These are phyloP conservation scores for Salvia rosmarinus DNA, from an alignment of 257 asterid species.

Conservation along the genomic window DNA sequence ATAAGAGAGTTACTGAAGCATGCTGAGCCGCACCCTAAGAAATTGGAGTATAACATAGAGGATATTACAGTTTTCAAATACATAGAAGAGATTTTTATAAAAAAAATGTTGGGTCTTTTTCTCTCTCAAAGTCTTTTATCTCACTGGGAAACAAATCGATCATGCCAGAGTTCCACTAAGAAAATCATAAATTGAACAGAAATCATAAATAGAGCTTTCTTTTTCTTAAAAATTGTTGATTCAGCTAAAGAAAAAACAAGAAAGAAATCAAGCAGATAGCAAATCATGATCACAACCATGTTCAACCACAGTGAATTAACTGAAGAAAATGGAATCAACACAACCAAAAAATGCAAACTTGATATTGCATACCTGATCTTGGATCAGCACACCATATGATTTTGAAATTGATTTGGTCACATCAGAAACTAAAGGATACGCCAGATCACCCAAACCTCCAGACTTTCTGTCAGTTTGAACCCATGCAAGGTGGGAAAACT, in stretches of 20 bases:
- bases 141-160: neutral
- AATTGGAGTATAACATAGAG: too few relatives aligned
- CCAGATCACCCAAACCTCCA: slow-evolving; percentile 93
- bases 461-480: slow-evolving; percentile 95
- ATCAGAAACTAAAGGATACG: slow-evolving; percentile 84
- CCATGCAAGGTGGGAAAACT: slow-evolving; percentile 90
- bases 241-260: neutral
- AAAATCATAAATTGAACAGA: neutral
- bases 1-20: neutral
- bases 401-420: slow-evolving; percentile 80
- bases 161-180: neutral
- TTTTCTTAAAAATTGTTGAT: neutral
- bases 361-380: slow-evolving; percentile 62
- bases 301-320: neutral
- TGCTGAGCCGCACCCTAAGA: neutral
- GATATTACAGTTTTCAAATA: too few relatives aligned
- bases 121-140: neutral
- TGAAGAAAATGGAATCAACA: slow-evolving; percentile 31
- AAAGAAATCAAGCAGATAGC: neutral
- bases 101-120: neutral
- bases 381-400: slow-evolving; percentile 68
- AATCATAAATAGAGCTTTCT: neutral
- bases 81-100: too few relatives aligned
- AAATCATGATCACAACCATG: neutral
- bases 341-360: neutral